Evolutionary conservation across 805 yeast genomes (phyloP), one percentile per base, ranked within the genome.

Genomic region (Ogataea methanolica): DNA sequence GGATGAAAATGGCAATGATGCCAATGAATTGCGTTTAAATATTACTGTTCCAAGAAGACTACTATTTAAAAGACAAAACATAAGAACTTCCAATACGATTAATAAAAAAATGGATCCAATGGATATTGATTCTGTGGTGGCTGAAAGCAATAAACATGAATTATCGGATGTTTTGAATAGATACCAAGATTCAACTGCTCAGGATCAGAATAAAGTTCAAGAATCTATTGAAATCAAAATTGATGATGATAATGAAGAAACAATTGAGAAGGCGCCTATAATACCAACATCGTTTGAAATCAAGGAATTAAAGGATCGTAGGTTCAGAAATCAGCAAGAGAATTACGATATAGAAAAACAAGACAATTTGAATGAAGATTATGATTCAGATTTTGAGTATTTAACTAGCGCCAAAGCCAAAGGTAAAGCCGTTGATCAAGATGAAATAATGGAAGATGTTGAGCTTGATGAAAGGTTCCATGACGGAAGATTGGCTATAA

Each of bases 401-500:
- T 19, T 19, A 4, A 19, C 21, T 3, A 19, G 21, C 21, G 21
- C 21, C 21, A 44, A 33, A 14, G 45, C 50, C 4, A 44, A 19
- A 17, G 36, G 41, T 3, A 23, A 43, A 8, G n/a, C 19, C 2
- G 33, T 44, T 39, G 53, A 43, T 15, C 46, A 46, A 16, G 53
- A 46, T 17, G 48, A 50, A 12, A 48, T 43, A 5, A 51, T 51
- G 23, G 50, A 51, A 31, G 59, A 57, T 22, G 45, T 59, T 8
- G 63, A 56, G 16, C 41, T 51, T 17, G 56, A 58, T 42, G 58
- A 58, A 21, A 48, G 51, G 6, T 42, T 62, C 3, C 55, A 50
- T 6, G 67, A 63, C 44, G 63, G 60, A 33, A 48, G 62, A 47
- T 48, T 68, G 26, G 62, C 71, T 2, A 45, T 68, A 16, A 56